A percentile compares a stretch with the other conserved stretches of the same genome.
Conservation (phyloP, 2,329 filamentous ascomycete species). For the Aureobasidium sp. region DNA sequence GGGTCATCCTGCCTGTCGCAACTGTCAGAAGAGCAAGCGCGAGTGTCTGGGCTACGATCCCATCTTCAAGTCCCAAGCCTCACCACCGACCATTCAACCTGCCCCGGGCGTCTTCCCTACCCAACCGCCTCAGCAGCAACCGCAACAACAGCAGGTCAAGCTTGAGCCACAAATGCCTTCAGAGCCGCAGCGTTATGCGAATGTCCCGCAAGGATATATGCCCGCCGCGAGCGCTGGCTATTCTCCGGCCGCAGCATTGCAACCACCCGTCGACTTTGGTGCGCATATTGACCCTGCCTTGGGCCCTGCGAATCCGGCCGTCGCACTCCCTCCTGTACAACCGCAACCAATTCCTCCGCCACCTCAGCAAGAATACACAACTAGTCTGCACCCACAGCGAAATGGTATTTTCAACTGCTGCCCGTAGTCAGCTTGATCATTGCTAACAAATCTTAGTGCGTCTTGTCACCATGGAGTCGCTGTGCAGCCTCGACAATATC, state of each 20-base stretch:
- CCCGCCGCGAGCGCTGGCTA: constrained; percentile 30
- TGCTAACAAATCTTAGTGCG: constrained; percentile 27
- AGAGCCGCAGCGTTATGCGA: constrained; percentile 27
- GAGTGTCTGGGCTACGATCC: constrained; percentile 83
- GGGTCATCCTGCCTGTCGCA: constrained; percentile 76
- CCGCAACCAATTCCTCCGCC: constrained; percentile 33
- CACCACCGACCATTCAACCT: constrained; percentile 66
- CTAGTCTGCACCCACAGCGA: constrained; percentile 24
- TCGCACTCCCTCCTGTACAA: constrained; percentile 23
- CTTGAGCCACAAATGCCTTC: constrained; percentile 21
- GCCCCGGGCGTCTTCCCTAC: constrained; percentile 44
- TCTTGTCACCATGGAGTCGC: constrained; percentile 60
- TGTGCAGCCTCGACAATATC: constrained; percentile 58
- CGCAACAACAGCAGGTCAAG: constrained; percentile 27
- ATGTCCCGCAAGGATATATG: constrained; percentile 37
- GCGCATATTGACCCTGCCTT: constrained; percentile 26
- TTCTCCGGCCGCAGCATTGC: constrained; percentile 17
- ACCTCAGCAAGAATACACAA: constrained; percentile 21
- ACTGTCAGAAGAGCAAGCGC: constrained; percentile 82
- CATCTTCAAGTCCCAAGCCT: constrained; percentile 69
- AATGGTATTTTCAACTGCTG: constrained; percentile 21
- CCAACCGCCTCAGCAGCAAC: constrained; percentile 18
- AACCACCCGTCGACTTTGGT: constrained; percentile 10
- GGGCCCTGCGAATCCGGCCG: constrained; percentile 25
- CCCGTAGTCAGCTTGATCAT: not conserved